phyloP scores from a whole-genome alignment of 306 rosid genomes.

The Begonia peltatifolia region DNA sequence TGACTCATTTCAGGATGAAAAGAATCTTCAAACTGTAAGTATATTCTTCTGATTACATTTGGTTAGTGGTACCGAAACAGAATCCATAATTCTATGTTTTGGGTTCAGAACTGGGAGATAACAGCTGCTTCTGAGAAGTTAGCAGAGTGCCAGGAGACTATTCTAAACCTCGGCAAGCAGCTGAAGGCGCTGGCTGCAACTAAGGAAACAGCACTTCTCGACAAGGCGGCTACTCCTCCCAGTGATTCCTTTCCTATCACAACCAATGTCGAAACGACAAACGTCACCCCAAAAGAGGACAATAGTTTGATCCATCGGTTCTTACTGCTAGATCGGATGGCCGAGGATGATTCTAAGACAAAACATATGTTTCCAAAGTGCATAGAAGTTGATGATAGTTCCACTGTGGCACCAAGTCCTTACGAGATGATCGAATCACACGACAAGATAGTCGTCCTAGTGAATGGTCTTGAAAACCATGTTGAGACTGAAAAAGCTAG shows the following conservation, averaged over 20 bases:
- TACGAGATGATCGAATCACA: no score
- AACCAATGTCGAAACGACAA: slow-evolving; percentile 5
- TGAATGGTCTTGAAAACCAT: slow-evolving; percentile 21
- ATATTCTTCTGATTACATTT: slow-evolving; percentile 11
- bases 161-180: slow-evolving; percentile 80
- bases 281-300: slow-evolving; percentile 13
- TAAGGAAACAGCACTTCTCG: slow-evolving; percentile 48
- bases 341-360: slow-evolving; percentile 47
- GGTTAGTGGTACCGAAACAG: no score
- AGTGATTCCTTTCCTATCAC: slow-evolving; percentile 13
- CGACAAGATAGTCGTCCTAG: slow-evolving; percentile 24
- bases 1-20: slow-evolving; percentile 26
- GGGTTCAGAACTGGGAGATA: slow-evolving; percentile 87
- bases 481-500: slow-evolving; percentile 20
- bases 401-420: no score
- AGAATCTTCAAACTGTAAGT: slow-evolving; percentile 53
- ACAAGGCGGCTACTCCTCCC: slow-evolving; percentile 32
- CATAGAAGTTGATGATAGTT: no score
- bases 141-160: slow-evolving; percentile 95
- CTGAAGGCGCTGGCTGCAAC: slow-evolving; percentile 70
- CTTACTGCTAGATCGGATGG: slow-evolving; percentile 60
- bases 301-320: slow-evolving; percentile 24
- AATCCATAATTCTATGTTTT: no score
- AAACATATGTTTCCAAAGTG: slow-evolving; percentile 10
- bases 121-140: slow-evolving; percentile 82